Conservation (phyloP, 1,284 basidiomycete species). For the Papiliotrema nemorosa region DNA sequence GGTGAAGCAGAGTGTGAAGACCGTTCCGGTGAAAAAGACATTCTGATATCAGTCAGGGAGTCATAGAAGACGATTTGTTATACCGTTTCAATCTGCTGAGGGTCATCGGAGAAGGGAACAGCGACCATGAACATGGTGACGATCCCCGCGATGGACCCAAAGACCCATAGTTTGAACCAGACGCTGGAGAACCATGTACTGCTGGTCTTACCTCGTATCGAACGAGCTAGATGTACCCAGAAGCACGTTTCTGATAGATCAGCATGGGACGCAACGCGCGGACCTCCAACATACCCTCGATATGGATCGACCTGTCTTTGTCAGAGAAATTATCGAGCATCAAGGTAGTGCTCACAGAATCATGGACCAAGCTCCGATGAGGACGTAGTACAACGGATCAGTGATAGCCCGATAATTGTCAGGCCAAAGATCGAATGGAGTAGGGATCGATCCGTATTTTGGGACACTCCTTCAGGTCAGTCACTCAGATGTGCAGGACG, state of each 20-base stretch:
- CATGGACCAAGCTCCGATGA: conserved; percentile 6
- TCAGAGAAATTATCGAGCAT: background rate
- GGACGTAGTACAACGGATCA: conserved; percentile 6
- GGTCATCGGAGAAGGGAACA: conserved; percentile 1
- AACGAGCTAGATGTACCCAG: conserved; percentile 9
- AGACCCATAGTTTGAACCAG: conserved; percentile 12
- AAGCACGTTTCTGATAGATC: conserved; percentile 10
- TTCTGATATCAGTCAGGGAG: conserved; percentile 1
- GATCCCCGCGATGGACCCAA: background rate
- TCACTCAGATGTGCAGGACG: background rate
- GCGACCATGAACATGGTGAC: background rate
- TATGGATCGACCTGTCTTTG: conserved; percentile 4
- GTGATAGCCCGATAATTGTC: conserved; percentile 3
- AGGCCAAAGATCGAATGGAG: conserved; percentile 7
- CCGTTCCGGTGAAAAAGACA: conserved; percentile 4
- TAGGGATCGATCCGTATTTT: conserved; percentile 5
- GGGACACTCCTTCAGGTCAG: background rate
- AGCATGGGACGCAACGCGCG: background rate
- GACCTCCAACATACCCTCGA: conserved; percentile 4
- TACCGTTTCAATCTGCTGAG: conserved; percentile 6
- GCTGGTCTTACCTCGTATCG: conserved; percentile 7
- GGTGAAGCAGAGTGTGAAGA: conserved; percentile 7
- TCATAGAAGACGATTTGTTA: background rate
- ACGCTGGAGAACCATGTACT: conserved; percentile 5
- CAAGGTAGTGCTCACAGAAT: background rate